These are phyloP conservation scores for Hydnomerulius pinastri DNA, from an alignment of 768 basidiomycete genomes.

Conservation along the genomic window DNA sequence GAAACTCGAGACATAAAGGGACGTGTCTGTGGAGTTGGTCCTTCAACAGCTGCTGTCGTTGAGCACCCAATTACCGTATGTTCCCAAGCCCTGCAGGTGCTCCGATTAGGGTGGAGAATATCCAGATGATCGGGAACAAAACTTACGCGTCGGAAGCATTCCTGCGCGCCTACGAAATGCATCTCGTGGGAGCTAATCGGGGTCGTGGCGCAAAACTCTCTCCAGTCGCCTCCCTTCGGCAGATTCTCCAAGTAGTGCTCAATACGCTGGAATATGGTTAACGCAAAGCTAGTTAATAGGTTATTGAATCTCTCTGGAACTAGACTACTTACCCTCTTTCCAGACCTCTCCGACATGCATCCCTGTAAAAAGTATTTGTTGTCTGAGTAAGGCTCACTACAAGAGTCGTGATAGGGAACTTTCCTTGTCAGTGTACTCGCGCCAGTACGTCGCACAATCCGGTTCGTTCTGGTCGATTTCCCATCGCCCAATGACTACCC, in stretches of 20 bases:
- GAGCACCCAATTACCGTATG: constrained; percentile 30
- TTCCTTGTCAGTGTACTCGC: constrained; percentile 27
- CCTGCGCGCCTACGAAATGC: constrained; percentile 22
- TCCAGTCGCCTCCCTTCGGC: constrained; percentile 28
- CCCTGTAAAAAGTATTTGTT: constrained; percentile 17
- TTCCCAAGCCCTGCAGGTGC: constrained; percentile 14
- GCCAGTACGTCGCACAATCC: constrained; percentile 28
- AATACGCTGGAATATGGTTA: constrained; percentile 21
- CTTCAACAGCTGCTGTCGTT: constrained; percentile 20
- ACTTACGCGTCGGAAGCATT: constrained; percentile 18
- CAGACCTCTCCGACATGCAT: constrained; percentile 23
- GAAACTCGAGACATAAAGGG: too few species aligned
- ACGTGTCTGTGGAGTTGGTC: too few species aligned
- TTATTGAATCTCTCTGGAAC: too few species aligned
- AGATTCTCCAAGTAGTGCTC: constrained; percentile 29
- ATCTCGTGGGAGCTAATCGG: constrained; percentile 24
- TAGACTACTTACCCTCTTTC: constrained; percentile 15
- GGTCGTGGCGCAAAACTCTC: constrained; percentile 36
- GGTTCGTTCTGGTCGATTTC: constrained; percentile 27
- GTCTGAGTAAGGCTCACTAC: too few species aligned
- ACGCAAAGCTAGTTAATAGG: not conserved
- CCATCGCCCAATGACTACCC: constrained; percentile 29
- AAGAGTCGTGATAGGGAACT: not conserved
- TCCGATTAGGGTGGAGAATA: not conserved
- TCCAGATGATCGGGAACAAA: not conserved